Evolutionary conservation across 2,329 filamentous ascomycete species (phyloP), one percentile per base, ranked within the genome.

Genomic region (Setomelanomma holmii): DNA sequence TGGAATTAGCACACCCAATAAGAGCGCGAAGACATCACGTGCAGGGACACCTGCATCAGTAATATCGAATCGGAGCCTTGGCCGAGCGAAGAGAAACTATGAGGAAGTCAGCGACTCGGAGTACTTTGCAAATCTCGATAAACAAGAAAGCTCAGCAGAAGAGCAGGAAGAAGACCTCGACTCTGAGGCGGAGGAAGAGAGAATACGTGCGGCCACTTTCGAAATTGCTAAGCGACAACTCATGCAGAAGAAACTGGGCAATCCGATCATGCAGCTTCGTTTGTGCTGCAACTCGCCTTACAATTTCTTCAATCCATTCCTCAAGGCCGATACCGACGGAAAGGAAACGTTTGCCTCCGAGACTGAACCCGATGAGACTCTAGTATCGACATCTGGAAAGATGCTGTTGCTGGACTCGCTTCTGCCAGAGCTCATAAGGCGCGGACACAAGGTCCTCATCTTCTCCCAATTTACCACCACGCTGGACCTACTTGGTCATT

Each of bases 401-500:
- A 97, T 99, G 91, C 84, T 97, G 2, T 84, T 99, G 0, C 84
- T 99, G 0, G 95, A 99, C 71, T 86, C 91, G 0, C 82, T 99
- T 0, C 83, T 99, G 0, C 89, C 90, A 0, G 82, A 82, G 1
- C 82, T 99, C 0, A 88, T 99, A 52, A 60, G 79, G 0, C 82
- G 85, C 1, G 88, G 85, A 3, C 93, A 97, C 78, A 98, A 98
- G 69, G 89, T 98, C 22, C 84, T 99, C 40, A 91, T 99, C 45
- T 99, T 99, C 75, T 96, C 91, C 0, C 95, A 99, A 69, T 99
- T 99, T 78, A 96, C 93, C 51, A 96, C 89, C 0, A 93, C 96
- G 58, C 85, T 99, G 0, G 92, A 98, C 67, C 89, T 99, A 2
- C 80, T 99, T 0, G 86, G 96, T 57, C 89, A 93, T 49, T 99